These are phyloP conservation scores for Tillandsia fasciculata DNA, from an alignment of 176 grass and related monocot species.

Conservation along the genomic window DNA sequence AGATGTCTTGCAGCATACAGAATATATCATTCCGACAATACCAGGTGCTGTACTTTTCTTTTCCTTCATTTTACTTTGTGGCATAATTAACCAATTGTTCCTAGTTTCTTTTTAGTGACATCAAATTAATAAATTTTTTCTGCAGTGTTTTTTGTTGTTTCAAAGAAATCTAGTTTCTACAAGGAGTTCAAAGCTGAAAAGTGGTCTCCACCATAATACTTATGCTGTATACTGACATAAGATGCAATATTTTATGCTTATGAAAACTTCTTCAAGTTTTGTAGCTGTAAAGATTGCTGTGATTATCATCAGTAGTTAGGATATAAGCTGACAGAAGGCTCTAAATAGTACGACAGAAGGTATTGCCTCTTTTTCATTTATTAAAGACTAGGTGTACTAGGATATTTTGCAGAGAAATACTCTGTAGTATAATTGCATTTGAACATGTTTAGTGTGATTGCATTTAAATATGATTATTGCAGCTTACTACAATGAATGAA, in stretches of 20 bases:
- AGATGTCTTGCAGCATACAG: slow-evolving; percentile 49
- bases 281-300: background rate
- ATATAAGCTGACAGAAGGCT: background rate
- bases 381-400: background rate
- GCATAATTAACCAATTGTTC: background rate
- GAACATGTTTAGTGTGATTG: background rate
- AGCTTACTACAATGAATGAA: too few species aligned
- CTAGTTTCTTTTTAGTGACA: background rate
- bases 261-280: background rate
- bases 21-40: slow-evolving; percentile 54
- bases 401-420: background rate
- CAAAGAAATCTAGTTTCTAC: slow-evolving; percentile 71
- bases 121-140: background rate
- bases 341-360: background rate
- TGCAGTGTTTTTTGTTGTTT: slow-evolving; percentile 91
- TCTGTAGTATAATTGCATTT: background rate
- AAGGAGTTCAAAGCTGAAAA: slow-evolving; percentile 59
- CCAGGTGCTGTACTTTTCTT: slow-evolving; percentile 47
- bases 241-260: background rate
- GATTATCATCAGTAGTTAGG: background rate
- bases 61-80: background rate
- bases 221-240: background rate
- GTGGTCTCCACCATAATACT: slow-evolving; percentile 58
- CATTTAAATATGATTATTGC: background rate
- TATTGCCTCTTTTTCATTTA: background rate